These are phyloP conservation scores for Podochytrium sp. DNA, from an alignment of 192 early-diverging fungal species.

Conservation along the genomic window DNA sequence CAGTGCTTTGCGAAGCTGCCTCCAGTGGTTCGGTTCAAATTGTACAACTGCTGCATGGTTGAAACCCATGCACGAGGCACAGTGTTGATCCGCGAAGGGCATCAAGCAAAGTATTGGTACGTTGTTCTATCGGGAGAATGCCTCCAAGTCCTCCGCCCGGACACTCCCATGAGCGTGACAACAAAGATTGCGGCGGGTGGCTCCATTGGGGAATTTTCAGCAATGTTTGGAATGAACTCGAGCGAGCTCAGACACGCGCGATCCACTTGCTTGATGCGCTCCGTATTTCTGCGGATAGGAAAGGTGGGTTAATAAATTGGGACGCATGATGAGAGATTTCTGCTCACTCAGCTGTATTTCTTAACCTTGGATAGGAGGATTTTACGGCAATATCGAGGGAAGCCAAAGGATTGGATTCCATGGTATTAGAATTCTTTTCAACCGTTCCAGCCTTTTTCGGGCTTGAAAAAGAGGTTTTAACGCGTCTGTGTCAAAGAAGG, in stretches of 20 bases:
- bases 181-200: slow-evolving; percentile 14
- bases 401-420: slow-evolving; percentile 20
- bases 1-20: slow-evolving; percentile 28
- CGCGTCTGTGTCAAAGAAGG: slow-evolving; percentile 22
- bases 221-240: background rate
- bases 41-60: slow-evolving; percentile 34
- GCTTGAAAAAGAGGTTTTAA: slow-evolving; percentile 9
- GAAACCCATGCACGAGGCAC: slow-evolving; percentile 31
- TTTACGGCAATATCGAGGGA: slow-evolving; percentile 24
- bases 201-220: slow-evolving; percentile 19
- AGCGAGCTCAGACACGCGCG: slow-evolving; percentile 16
- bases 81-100: slow-evolving; percentile 33
- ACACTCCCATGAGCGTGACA: slow-evolving; percentile 29
- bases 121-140: slow-evolving; percentile 32
- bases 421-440: slow-evolving; percentile 30
- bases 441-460: slow-evolving; percentile 32
- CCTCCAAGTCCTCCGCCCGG: slow-evolving; percentile 21
- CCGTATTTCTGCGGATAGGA: slow-evolving; percentile 21
- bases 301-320: too few relatives aligned
- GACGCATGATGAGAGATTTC: too few relatives aligned
- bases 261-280: slow-evolving; percentile 29
- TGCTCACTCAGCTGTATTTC: too few relatives aligned
- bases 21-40: slow-evolving; percentile 32
- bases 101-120: slow-evolving; percentile 27
- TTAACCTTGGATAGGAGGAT: too few relatives aligned